Conservation (phyloP, 2,329 filamentous ascomycete species). For the Cercospora citrullina region DNA sequence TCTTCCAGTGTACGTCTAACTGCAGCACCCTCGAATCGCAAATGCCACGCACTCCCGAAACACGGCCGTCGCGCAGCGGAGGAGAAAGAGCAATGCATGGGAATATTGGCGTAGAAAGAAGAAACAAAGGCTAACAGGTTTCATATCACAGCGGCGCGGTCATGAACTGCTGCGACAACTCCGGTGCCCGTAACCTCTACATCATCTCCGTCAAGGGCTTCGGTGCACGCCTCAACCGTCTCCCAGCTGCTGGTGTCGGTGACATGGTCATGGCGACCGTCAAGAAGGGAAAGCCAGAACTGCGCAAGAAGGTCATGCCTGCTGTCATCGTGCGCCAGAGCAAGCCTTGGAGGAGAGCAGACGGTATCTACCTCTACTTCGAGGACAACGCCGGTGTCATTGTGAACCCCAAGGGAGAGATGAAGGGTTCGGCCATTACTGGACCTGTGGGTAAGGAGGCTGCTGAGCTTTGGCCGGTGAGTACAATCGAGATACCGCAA, state of each 20-base stretch:
- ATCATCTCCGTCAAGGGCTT: constrained; percentile 99
- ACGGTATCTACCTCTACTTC: constrained; percentile 99
- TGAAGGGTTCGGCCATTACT: constrained; percentile 99
- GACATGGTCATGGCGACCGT: constrained; percentile 99
- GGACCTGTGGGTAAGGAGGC: constrained; percentile 99
- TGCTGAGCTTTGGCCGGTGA: constrained; percentile 97
- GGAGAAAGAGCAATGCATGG: constrained; percentile 8
- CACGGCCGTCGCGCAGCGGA: not conserved
- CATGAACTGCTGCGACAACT: constrained; percentile 99
- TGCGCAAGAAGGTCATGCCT: constrained; percentile 99
- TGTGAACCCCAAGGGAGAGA: constrained; percentile 99
- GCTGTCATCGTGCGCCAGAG: constrained; percentile 97
- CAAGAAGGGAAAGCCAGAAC: constrained; percentile 99
- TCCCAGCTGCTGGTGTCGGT: constrained; percentile 95
- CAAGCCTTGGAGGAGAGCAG: constrained; percentile 98
- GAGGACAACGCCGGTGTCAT: constrained; percentile 99
- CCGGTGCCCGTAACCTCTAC: constrained; percentile 94
- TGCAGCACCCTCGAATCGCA: constrained; percentile 18
- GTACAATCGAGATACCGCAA: constrained; percentile 42
- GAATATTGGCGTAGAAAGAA: not conserved
- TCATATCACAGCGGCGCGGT: constrained; percentile 74
- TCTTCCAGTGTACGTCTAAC: constrained; percentile 91
- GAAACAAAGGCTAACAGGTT: constrained; percentile 18
- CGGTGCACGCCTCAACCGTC: constrained; percentile 94
- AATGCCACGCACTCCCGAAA: not conserved